phyloP scores from a whole-genome alignment of 176 grass and related monocot species.

The Puya raimondii region DNA sequence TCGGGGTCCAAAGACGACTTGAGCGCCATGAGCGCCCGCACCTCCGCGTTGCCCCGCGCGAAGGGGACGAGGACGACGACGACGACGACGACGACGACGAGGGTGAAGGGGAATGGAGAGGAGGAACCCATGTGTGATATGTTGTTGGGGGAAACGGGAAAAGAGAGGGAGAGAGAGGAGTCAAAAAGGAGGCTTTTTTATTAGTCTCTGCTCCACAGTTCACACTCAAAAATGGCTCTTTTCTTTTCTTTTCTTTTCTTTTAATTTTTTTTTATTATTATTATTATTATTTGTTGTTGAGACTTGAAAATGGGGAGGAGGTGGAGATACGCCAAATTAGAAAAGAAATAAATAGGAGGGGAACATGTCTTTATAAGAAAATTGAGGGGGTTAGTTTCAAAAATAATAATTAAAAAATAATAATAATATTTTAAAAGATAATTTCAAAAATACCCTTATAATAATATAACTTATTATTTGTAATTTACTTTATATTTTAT shows the following conservation, averaged over 20 bases:
- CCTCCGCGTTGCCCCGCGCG: slow-evolving; percentile 22
- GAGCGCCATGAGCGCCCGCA: slow-evolving; percentile 58
- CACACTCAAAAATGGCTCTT: not conserved
- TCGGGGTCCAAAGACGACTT: slow-evolving; percentile 55
- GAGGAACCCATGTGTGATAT: not conserved
- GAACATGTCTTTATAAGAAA: not conserved
- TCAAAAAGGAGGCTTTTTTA: too few species aligned
- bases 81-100: not conserved
- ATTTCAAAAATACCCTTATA: too few species aligned
- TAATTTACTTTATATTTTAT: too few species aligned
- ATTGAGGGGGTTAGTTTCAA: not conserved
- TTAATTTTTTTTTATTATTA: too few species aligned
- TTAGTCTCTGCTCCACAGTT: too few species aligned
- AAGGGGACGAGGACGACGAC: not conserved
- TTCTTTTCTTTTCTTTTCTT: not conserved
- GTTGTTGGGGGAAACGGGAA: too few species aligned
- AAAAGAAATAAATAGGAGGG: not conserved
- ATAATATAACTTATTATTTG: too few species aligned
- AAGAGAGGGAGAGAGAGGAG: too few species aligned
- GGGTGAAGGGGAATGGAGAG: slow-evolving; percentile 8
- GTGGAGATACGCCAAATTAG: not conserved
- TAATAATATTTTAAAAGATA: too few species aligned
- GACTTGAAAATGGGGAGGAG: not conserved
- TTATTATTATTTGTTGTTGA: not conserved
- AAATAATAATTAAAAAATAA: not conserved